Conservation (phyloP, 2,329 filamentous ascomycete genomes). For the Arthrobotrys entomopaga region DNA sequence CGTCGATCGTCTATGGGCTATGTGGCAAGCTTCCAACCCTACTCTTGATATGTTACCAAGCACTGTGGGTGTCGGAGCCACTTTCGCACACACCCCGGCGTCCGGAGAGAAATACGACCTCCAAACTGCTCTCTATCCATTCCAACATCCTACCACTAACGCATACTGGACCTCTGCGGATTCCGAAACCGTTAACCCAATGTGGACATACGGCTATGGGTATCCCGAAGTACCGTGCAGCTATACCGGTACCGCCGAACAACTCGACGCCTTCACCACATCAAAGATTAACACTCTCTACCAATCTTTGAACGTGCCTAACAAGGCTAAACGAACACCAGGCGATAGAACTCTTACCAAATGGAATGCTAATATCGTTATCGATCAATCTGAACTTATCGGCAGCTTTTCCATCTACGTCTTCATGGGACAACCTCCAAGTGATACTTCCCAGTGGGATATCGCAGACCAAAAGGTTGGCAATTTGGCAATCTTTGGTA, state of each 20-base stretch:
- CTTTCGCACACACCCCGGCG: constrained; percentile 44
- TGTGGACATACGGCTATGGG: constrained; percentile 56
- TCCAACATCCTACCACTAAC: constrained; percentile 50
- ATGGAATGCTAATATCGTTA: constrained; percentile 56
- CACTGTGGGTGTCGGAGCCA: constrained; percentile 17
- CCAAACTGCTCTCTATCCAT: constrained; percentile 56
- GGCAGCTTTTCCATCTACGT: constrained; percentile 35
- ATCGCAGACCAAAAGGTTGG: constrained; percentile 3
- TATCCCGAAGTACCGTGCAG: constrained; percentile 57
- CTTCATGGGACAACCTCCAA: constrained; percentile 7
- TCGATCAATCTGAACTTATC: constrained; percentile 55
- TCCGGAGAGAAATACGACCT: constrained; percentile 35
- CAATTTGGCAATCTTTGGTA: constrained; percentile 20
- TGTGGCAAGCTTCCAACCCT: constrained; percentile 59
- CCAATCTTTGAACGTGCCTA: constrained; percentile 5
- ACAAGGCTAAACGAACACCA: constrained; percentile 3
- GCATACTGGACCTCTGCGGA: constrained; percentile 56
- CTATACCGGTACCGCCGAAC: neutral
- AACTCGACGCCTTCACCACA: constrained; percentile 50
- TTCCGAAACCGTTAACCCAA: constrained; percentile 35
- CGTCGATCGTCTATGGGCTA: constrained; percentile 58
- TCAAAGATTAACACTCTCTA: constrained; percentile 55
- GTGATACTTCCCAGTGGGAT: constrained; percentile 11
- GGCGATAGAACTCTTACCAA: constrained; percentile 16
- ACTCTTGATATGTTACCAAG: constrained; percentile 25